Conservation (phyloP, 768 basidiomycete genomes). For the Boletus eberwhitei region DNA sequence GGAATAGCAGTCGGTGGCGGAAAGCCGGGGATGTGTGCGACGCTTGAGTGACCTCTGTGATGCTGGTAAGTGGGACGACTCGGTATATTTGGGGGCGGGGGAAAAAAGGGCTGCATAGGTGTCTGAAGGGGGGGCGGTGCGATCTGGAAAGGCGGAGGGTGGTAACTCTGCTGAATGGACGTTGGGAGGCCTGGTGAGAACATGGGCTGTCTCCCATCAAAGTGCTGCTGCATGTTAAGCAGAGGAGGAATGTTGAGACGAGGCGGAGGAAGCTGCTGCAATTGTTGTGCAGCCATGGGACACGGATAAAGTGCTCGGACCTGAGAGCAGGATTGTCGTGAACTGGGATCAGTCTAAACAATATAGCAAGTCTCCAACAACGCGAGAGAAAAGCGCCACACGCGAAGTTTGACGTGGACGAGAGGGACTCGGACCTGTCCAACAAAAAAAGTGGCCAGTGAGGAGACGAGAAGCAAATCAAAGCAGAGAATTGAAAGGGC, state of each 20-base stretch:
- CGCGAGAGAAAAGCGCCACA: not conserved
- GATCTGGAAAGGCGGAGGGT: conserved; percentile 48
- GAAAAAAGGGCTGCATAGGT: conserved; percentile 71
- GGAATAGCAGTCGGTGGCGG: conserved; percentile 54
- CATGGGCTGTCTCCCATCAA: conserved; percentile 44
- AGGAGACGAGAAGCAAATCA: not conserved
- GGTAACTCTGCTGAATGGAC: conserved; percentile 54
- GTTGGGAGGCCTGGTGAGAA: conserved; percentile 68
- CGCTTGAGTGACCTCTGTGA: conserved; percentile 53
- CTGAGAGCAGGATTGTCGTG: not conserved
- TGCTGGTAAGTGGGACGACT: conserved; percentile 49
- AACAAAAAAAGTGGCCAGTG: not conserved
- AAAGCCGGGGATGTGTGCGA: conserved; percentile 63
- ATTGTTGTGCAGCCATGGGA: conserved; percentile 34
- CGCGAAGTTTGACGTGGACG: conserved; percentile 11
- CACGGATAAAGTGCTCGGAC: not conserved
- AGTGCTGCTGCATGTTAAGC: conserved; percentile 56
- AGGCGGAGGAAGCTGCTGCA: conserved; percentile 49
- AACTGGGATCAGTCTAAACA: not conserved
- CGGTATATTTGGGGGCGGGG: conserved; percentile 47
- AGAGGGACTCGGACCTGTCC: not conserved
- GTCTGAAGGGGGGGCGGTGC: conserved; percentile 54
- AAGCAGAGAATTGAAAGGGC: not conserved
- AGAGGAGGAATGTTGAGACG: conserved; percentile 56
- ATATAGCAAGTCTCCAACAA: not conserved